Evolutionary conservation across 2,329 filamentous ascomycete species (phyloP), one percentile per base, ranked within the genome.

Genomic region (Tolypocladium nubicola): DNA sequence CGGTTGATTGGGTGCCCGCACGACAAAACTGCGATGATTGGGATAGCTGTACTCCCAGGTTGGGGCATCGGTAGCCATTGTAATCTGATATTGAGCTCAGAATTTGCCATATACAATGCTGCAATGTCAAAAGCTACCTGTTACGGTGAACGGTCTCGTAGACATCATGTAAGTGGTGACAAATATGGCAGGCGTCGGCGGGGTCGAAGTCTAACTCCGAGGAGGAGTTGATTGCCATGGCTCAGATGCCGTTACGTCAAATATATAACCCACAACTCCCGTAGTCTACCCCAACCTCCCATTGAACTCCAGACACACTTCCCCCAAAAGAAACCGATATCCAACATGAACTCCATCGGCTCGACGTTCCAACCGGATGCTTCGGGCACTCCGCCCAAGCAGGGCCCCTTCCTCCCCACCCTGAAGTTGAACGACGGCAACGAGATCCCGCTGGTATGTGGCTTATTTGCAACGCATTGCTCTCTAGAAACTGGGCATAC

Each of bases 371-470:
- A 70, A 56, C 71, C 75, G 26, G 68, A 73, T 60, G 69, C 73
- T 26, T 71, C 71, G 52, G 73, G 71, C n/a, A 61, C 62, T 7
- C 57, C 66, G n/a, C 71, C 75, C 14, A 75, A 77, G 67, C 75
- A 77, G 64, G 58, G 66, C 13, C 64, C 65, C 1, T 70, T 71
- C 55, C 69, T 86, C 43, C 85, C 85, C 1, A 75, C 71, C 56
- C 70, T 90, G 56, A 88, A 86, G 73, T 77, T 92, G 57, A 89
- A 88, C 63, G 86, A 92, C 74, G 88, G 87, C 60, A 82, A 83
- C 60, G 79, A 83, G 58, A 88, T 92, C 56, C 88, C 88, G 13
- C 79, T 88, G 76, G 84, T 86, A 72, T 60, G 75, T 52, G 47
- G 9, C 45, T 16, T 8, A 1, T 19, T 14, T 19, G 26, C 26